Evolutionary conservation across 306 rosid species (phyloP).

Genomic region (Dryas drummondii): DNA sequence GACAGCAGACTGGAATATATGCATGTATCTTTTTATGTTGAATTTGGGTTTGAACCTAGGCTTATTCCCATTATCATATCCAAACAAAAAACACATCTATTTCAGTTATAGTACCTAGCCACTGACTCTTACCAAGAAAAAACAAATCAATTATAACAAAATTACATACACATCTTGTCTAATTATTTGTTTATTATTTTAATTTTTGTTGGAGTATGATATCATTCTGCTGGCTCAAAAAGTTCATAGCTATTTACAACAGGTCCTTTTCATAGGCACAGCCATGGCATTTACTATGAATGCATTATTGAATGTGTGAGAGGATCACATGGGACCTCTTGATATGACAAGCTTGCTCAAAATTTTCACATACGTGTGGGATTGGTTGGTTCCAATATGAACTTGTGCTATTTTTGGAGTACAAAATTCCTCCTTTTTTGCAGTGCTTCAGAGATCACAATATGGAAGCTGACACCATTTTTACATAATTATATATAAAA

Average conservation of each 20-base stretch:
- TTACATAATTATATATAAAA: not conserved
- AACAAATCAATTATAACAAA: not conserved
- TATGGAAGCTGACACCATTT: not conserved
- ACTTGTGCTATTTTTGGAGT: not conserved
- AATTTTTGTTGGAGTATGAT: no score
- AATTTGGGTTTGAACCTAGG: slow-evolving; percentile 19
- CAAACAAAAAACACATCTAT: slow-evolving; percentile 30
- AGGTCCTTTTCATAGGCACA: not conserved
- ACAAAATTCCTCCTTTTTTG: not conserved
- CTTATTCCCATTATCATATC: slow-evolving; percentile 35
- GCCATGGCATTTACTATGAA: not conserved
- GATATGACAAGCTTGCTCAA: not conserved
- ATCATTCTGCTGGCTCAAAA: no score
- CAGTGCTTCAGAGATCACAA: not conserved
- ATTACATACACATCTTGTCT: not conserved
- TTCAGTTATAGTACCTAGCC: not conserved
- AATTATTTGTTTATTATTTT: not conserved
- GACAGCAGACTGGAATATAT: slow-evolving; percentile 21
- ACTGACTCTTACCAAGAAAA: not conserved
- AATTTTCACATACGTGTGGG: not conserved
- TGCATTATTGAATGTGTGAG: not conserved
- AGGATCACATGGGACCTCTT: not conserved
- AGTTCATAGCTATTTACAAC: no score
- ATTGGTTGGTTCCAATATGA: not conserved
- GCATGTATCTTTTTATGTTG: slow-evolving; percentile 30